phyloP scores from a whole-genome alignment of 257 asterid species.

The Gynochthodes officinalis region DNA sequence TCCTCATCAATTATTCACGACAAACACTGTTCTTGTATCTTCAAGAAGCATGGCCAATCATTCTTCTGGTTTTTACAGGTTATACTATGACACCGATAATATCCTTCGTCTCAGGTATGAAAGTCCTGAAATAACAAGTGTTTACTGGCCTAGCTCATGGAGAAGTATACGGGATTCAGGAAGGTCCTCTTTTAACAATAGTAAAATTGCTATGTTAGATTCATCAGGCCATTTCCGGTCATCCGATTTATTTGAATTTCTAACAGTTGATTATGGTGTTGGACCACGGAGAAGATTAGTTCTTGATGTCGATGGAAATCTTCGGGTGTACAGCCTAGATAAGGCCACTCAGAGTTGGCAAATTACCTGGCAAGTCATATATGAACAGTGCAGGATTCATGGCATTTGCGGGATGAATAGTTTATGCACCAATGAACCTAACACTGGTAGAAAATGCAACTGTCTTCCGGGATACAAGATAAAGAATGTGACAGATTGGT shows the following conservation, averaged over 20 bases:
- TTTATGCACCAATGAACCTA: slow-evolving; percentile 24
- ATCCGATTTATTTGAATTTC: slow-evolving; percentile 8
- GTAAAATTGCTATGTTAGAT: slow-evolving; percentile 22
- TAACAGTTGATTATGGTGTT: slow-evolving; percentile 17
- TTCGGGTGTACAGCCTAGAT: slow-evolving; percentile 33
- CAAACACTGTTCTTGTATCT: slow-evolving; percentile 19
- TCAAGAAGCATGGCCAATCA: slow-evolving; percentile 27
- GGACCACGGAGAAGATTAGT: slow-evolving; percentile 24
- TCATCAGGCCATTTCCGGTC: slow-evolving; percentile 22
- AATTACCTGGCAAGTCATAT: slow-evolving; percentile 37
- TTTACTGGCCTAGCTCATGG: slow-evolving; percentile 35
- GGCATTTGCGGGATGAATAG: slow-evolving; percentile 43
- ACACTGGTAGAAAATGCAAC: slow-evolving; percentile 26
- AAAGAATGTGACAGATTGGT: slow-evolving; percentile 30
- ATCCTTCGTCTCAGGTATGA: slow-evolving; percentile 26
- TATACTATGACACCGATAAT: slow-evolving; percentile 30
- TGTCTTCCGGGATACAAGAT: slow-evolving; percentile 26
- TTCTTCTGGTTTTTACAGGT: slow-evolving; percentile 31
- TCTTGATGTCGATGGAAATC: slow-evolving; percentile 32
- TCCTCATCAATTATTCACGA: slow-evolving; percentile 26
- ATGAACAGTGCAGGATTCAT: slow-evolving; percentile 26
- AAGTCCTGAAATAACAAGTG: slow-evolving; percentile 27
- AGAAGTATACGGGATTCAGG: slow-evolving; percentile 17
- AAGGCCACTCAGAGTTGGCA: slow-evolving; percentile 23
- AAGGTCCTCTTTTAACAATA: slow-evolving; percentile 24